Base-by-base conservation (phyloP, 768 basidiomycete genomes). In the Termitomyces sp. region DNA sequence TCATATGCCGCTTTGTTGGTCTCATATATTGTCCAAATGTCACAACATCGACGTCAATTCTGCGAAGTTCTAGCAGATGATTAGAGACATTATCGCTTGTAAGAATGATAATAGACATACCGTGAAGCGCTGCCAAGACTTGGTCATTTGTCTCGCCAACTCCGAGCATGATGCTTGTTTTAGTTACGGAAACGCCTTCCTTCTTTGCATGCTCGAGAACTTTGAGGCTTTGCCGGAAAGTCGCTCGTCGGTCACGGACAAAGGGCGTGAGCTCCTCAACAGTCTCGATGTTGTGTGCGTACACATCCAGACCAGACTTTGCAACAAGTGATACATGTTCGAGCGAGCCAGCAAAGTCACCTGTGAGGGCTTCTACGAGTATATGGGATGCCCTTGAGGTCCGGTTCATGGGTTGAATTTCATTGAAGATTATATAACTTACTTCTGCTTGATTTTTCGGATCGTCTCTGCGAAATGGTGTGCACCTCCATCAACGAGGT, bases 11-110 rank as follows among this genome's bases (percentile, higher is more conserved):
- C 72, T 98, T 98, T 9, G 97, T 98, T 7, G 97, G 97, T 50
- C 97, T 89, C 97, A 99, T 98, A 72, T 99, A 99, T 74, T 99
- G 97, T 2, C 97, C 97, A 69, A 99, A 98, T 2, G 97, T 99
- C 30, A 99, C 94, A 6, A 99, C 96, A 67, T 98, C 96, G 46
- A 98, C 95, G 63, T 93, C 82, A 47, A 85, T 77, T 62, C 86
- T 87, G 45, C 96, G 88, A 7, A 98, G 80, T 62, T 96, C 97
- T 98, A 20, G 6, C n/a, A 28, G 2, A 10, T 52, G 4, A 30
- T 52, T 5, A 30, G n/a, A 10, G 9, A 28, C 11, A 30, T 26
- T n/a, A 10, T 14, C 18, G 14, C 26, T 52, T 13, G 3, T 13
- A 3, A 10, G 0, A 38, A 45, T 9, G n/a, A 52, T 51, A 40